Conservation (phyloP, 1,284 basidiomycete species). For the Sphagnurus paluster region DNA sequence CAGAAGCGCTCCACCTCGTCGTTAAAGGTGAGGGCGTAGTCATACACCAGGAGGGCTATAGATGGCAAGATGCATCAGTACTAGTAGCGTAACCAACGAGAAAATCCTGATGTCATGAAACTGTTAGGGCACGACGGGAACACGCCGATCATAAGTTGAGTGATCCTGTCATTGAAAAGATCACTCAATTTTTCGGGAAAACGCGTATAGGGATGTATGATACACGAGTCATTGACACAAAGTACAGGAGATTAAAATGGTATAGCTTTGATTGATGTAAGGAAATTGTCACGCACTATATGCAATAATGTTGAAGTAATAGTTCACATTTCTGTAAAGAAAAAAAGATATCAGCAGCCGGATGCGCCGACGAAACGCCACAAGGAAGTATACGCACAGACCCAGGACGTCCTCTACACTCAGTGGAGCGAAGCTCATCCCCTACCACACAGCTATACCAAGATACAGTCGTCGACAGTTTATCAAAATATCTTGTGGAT, state of each 20-base stretch:
- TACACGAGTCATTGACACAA: no score
- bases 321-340: conserved; percentile 6
- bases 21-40: conserved; percentile 36
- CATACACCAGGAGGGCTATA: conserved; percentile 24
- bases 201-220: no score
- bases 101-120: not conserved
- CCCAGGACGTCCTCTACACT: not conserved
- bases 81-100: not conserved
- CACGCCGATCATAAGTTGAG: not conserved
- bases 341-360: not conserved
- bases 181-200: no score
- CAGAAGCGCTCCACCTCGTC: conserved; percentile 38
- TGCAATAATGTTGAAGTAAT: conserved; percentile 4
- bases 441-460: not conserved
- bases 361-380: not conserved
- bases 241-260: not conserved
- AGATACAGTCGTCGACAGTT: not conserved
- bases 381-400: not conserved
- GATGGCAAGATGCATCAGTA: not conserved
- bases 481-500: no score
- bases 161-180: conserved; percentile 6
- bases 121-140: no score
- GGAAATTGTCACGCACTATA: not conserved
- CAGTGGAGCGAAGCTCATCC: conserved; percentile 6
- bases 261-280: not conserved